Base-by-base conservation (phyloP, 2,329 filamentous ascomycete species). In the Trichoderma sp. region DNA sequence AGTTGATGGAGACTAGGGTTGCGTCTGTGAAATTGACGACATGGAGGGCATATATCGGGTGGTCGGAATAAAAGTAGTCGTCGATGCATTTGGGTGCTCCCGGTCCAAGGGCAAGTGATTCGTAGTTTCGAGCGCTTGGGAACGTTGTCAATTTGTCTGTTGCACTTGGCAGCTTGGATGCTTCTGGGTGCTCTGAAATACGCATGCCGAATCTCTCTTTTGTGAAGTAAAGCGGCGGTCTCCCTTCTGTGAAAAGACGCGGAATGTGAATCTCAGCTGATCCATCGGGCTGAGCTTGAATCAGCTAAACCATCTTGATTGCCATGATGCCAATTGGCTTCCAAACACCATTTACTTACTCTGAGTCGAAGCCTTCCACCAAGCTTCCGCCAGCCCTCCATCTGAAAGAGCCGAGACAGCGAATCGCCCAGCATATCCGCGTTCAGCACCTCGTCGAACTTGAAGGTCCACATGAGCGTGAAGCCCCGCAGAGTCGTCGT, bases 381-480 rank as follows among this genome's bases (percentile, higher is more conserved):
- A 2, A 70, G 68, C 26, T 70, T 70, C 9, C 60, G 58, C 68
- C 68, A 70, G 11, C 51, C 68, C 4, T 70, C 60, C 43, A 70
- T 70, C 6, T 64, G 58, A 12, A 70, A 64, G n/a, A 70, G 68
- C 43, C 43, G 43, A 2, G 60, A 70, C 11, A 70, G 68, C 24
- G 68, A 56, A 26, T 14, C 30, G 21, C 58, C 68, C 60, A 70
- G 47, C 26, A 32, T 57, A 32, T 70, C 68, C 4, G 60, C 68
- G 8, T 70, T 32, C 0, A 70, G 68, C 34, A 70, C 68, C 14
- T 70, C 58, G 3, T 70, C 60, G 39, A 70, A 70, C 6, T 18
- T 63, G 9, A 70, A 62, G 28, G 66, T 70, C 66, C 66, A 70
- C 66, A 70, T 62, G 36, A 70, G 15, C 21, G 66, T 70, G 28